Evolutionary conservation across 257 asterid genomes (phyloP), one percentile per base, ranked within the genome.

Genomic region (Apocynum venetum): DNA sequence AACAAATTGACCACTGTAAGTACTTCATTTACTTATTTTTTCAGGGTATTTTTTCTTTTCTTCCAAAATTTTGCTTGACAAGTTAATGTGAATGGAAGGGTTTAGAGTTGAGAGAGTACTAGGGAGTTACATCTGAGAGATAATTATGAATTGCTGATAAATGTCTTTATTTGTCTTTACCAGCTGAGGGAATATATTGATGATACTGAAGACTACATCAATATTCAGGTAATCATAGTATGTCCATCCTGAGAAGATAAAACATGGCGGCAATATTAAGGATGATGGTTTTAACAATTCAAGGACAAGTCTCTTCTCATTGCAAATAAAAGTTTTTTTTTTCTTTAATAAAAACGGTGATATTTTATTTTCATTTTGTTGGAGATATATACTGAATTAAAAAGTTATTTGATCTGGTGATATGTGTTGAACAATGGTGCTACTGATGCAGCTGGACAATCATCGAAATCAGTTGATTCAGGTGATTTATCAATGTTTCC

Each of bases 401-500:
- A 7, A 55, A 20, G 38, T 59, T 59, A 20, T 19, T 59, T 60
- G 8, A 46, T 46, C 36, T n/a, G 56, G 40, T 2, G 25, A 12
- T 70, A 70, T 8, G 11, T 60, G 52, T 53, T 72, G 79, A 67
- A 80, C 35, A 75, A 74, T 78, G 77, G 71, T 74, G 13, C 14
- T 66, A 20, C 82, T 56, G 31, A 81, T 84, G 90, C 96, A 95
- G 98, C 86, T 95, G 43, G 98, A 95, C 86, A 95, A 92, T 85
- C 98, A 95, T 83, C 86, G 98, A 74, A 95, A 93, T 82, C 99
- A 90, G 84, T 89, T 95, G 75, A 95, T 95, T 83, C 98, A 94
- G 98, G 98, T 94, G 19, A 40, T 65, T 41, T 78, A 61, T 74
- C 13, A 38, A 10, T 17, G 44, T 51, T 66, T 2, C 71, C 36